phyloP scores from a whole-genome alignment of 208 protist species.

The Strigomonas galati region DNA sequence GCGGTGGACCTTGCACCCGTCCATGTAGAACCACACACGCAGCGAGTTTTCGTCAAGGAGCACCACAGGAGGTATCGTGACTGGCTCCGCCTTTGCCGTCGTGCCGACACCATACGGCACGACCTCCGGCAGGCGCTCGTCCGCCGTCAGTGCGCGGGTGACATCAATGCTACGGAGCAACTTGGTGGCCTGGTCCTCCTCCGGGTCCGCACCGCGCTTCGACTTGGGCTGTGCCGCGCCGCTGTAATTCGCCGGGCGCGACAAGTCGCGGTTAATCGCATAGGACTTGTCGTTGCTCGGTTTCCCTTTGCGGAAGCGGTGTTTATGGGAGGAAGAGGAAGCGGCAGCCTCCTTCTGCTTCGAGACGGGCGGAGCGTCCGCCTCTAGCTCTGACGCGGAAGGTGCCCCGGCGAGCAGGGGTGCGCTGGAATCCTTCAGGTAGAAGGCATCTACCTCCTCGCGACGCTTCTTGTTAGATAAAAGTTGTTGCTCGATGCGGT shows the following conservation, averaged over 20 bases:
- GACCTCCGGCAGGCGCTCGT: conserved; percentile 63
- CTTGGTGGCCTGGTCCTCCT: conserved; percentile 77
- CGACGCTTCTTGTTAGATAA: conserved; percentile 40
- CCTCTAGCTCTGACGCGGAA: too few species aligned
- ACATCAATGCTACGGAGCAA: conserved; percentile 78
- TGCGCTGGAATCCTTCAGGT: conserved; percentile 39
- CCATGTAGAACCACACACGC: conserved; percentile 25
- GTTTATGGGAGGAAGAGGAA: background rate
- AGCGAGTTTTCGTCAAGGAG: conserved; percentile 39
- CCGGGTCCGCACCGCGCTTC: conserved; percentile 23
- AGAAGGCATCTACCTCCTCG: conserved; percentile 67
- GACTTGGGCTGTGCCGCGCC: conserved; percentile 14
- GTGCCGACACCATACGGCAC: conserved; percentile 39
- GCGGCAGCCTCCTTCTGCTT: background rate
- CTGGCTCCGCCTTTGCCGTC: conserved; percentile 2
- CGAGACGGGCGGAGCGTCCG: background rate
- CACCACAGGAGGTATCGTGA: conserved; percentile 18
- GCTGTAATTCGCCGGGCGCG: conserved; percentile 45
- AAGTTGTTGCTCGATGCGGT: conserved; percentile 48
- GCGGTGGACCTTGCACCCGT: conserved; percentile 42
- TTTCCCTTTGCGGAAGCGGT: background rate
- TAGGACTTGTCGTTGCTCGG: conserved; percentile 21
- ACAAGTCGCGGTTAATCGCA: conserved; percentile 64
- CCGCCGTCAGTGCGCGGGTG: conserved; percentile 46
- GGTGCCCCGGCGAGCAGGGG: too few species aligned